These are phyloP conservation scores for Dalbergia cultrata DNA, from an alignment of 306 rosid species.

Conservation along the genomic window DNA sequence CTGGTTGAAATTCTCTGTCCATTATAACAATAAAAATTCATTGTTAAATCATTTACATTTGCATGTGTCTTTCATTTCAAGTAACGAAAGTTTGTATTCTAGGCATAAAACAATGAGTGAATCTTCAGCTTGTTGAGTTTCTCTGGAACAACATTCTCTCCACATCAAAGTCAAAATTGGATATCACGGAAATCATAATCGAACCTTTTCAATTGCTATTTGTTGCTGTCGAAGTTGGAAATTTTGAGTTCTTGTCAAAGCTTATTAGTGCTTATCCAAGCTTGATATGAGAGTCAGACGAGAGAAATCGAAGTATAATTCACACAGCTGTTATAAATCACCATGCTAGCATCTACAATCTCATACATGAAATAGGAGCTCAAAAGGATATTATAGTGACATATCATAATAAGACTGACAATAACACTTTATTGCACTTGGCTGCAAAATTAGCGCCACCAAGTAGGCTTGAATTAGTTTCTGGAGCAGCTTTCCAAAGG, in stretches of 20 bases:
- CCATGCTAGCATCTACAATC: conserved; percentile 47
- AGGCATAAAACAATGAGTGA: conserved; percentile 31
- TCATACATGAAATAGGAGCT: conserved; percentile 43
- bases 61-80: background rate
- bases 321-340: conserved; percentile 48
- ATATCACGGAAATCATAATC: conserved; percentile 3
- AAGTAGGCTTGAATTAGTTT: conserved; percentile 42
- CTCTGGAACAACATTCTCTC: conserved; percentile 38
- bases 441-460: conserved; percentile 54
- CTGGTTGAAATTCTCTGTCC: background rate
- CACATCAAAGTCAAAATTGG: rapidly evolving
- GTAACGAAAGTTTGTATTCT: background rate
- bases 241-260: conserved; percentile 50
- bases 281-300: conserved; percentile 48
- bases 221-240: conserved; percentile 51
- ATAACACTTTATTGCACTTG: conserved; percentile 45
- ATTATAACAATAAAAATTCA: background rate
- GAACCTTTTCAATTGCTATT: conserved; percentile 32
- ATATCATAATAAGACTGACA: background rate
- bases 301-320: conserved; percentile 15
- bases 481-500: conserved; percentile 61
- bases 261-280: conserved; percentile 43
- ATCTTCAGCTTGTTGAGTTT: conserved; percentile 38
- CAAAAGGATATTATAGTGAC: conserved; percentile 40
- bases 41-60: too few relatives aligned